Conservation (phyloP, 73 alveolate species). For the Tetrahymena elliotti region DNA sequence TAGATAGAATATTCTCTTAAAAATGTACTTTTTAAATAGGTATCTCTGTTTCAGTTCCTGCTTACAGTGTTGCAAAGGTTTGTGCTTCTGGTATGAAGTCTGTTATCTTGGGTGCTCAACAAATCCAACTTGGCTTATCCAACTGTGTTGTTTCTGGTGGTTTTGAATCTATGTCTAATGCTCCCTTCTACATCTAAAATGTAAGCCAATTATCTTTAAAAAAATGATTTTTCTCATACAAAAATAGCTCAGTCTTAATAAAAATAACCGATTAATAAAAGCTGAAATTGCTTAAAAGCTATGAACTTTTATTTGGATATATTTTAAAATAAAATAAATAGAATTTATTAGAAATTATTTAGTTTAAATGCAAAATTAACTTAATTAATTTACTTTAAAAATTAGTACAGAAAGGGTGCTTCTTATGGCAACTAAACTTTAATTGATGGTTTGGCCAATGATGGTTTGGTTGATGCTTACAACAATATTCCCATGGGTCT, state of each 20-base stretch:
- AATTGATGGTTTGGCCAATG: constrained; percentile 58
- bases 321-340: too few relatives aligned
- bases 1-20: not conserved
- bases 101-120: constrained; percentile 63
- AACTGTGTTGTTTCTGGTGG: constrained; percentile 75
- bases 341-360: too few relatives aligned
- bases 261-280: too few relatives aligned
- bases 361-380: not conserved
- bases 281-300: too few relatives aligned
- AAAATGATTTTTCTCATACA: not conserved
- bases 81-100: constrained; percentile 86
- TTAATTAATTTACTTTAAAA: not conserved
- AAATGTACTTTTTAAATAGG: not conserved
- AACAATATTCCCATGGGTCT: constrained; percentile 71
- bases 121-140: constrained; percentile 61
- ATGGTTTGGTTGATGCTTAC: constrained; percentile 70
- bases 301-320: too few relatives aligned
- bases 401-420: constrained; percentile 48
- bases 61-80: constrained; percentile 64
- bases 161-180: constrained; percentile 73
- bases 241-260: too few relatives aligned
- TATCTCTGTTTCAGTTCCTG: constrained; percentile 39
- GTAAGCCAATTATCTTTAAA: not conserved
- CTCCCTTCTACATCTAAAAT: constrained; percentile 51
- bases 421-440: constrained; percentile 55